phyloP scores from a whole-genome alignment of 257 asterid species.

The Nyctanthes arbortristis region DNA sequence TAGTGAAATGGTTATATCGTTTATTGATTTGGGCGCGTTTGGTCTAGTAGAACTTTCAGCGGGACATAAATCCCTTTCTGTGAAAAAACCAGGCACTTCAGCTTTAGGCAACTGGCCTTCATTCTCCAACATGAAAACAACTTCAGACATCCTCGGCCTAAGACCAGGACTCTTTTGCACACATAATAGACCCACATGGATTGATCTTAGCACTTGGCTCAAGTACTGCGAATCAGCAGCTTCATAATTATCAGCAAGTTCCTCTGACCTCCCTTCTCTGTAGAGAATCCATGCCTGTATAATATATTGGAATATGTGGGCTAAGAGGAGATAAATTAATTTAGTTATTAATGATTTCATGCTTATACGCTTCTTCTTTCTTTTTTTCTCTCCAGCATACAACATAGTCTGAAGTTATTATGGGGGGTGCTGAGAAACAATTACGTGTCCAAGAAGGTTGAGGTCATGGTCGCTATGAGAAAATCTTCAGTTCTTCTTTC shows the following conservation, averaged over 20 bases:
- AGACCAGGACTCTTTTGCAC: slow-evolving; percentile 25
- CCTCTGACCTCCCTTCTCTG: slow-evolving; percentile 34
- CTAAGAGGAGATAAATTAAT: no score
- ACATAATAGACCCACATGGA: slow-evolving; percentile 36
- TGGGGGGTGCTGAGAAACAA: no score
- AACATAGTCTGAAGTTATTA: no score
- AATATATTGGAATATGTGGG: background rate
- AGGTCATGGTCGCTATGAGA: no score
- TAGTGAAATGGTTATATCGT: background rate
- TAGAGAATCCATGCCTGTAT: slow-evolving; percentile 42
- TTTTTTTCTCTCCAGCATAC: slow-evolving; percentile 26
- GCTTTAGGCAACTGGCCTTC: slow-evolving; percentile 30
- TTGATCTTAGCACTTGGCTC: slow-evolving; percentile 29
- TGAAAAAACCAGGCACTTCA: slow-evolving; percentile 37
- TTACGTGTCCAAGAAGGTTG: no score
- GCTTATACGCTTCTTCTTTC: no score
- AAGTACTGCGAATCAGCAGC: background rate
- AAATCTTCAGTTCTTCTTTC: no score
- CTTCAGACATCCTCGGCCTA: slow-evolving; percentile 36
- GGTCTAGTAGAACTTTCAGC: background rate
- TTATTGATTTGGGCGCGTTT: background rate
- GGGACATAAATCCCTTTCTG: slow-evolving; percentile 15
- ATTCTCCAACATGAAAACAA: slow-evolving; percentile 34
- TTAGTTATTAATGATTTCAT: no score
- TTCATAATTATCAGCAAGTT: slow-evolving; percentile 21